Evolutionary conservation across 73 alveolate species (phyloP), one percentile per base, ranked within the genome.

Genomic region (Stentor roeselii): DNA sequence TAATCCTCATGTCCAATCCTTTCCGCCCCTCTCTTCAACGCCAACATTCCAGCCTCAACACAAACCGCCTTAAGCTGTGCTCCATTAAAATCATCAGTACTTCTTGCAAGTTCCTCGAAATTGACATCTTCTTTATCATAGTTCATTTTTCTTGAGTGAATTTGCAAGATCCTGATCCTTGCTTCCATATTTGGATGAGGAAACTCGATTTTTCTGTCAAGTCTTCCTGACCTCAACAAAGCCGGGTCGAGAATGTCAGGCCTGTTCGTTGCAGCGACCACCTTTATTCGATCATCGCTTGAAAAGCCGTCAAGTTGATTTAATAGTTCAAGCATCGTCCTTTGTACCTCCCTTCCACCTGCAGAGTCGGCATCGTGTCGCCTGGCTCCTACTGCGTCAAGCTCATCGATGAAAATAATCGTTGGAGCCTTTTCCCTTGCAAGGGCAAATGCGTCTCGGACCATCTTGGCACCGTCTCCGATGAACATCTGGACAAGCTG

Each of bases 241-340:
- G 99, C 99, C 6, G 99, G 99, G 86, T 98, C 99, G 58, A 98
- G 92, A 59, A 95, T 98, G 87, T 98, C 99, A 4, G 99, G 99
- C 89, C 99, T 95, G 86, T 97, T 96, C 35, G 98, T 91, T 3
- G 98, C 99, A 0, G 97, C 97, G 78, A 95, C 88, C 14, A 96
- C 99, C 91, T 98, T 98, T 86, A 98, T 97, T 59, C 94, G 82
- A 87, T 93, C 99, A 89, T 92, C 96, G 75, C 98, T 90, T 58
- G 98, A 82, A 89, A 97, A 96, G 27, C 99, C 99, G 87, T 98
- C 99, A 35, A 98, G 92, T 88, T 98, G 98, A 92, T 98, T 98
- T 74, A 98, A 94, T 36, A 98, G 91, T 91, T 98, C 99, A 74
- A 98, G 94, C 99, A 98, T 98, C 59, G 99, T 98, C 82, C 99